Evolutionary conservation across 2,329 filamentous ascomycete species (phyloP), one percentile per base, ranked within the genome.

Genomic region (Scedosporium minutisporum): DNA sequence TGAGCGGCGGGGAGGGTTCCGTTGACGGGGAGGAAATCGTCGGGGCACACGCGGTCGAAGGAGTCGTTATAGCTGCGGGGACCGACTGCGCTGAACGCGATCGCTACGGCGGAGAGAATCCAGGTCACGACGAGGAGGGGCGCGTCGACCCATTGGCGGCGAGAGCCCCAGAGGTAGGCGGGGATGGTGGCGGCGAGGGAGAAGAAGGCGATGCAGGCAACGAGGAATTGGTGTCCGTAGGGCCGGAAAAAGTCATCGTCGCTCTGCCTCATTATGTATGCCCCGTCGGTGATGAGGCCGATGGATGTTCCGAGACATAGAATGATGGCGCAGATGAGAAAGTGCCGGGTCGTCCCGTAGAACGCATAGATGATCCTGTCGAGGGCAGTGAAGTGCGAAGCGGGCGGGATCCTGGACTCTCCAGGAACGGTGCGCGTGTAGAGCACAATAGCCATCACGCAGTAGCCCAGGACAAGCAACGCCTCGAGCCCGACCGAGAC

Each of bases 181-280:
- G 59, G 59, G 21, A 61, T 25, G 44, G 59, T 33, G 59, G 59
- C 59, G 59, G 59, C 59, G 44, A 61, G 44, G 46, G 59, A 29
- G 46, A 53, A 61, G 59, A 33, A 55, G 18, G 51, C 12, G 51
- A 55, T 55, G 51, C 18, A 18, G 21, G 23, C 51, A 7, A 23
- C 21, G 51, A 55, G 51, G 5, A 55, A 23, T 5, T 55, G 51
- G 51, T 55, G 51, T 7, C 51, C 51, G 51, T 55, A 55, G 10
- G 51, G 51, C 7, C 51, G 51, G 12, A 25, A 18, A 23, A 9
- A 27, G 51, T 14, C 51, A 6, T 55, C 18, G 51, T 23, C 51
- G 2, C 5, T 4, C 18, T 3, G 4, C 21, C 4, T 16, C 3
- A 55, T 16, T 3, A 10, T 27, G 51, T 55, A 33, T 23, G 27